Conservation (phyloP, 1,284 basidiomycete species). For the Trichosporon sp. region DNA sequence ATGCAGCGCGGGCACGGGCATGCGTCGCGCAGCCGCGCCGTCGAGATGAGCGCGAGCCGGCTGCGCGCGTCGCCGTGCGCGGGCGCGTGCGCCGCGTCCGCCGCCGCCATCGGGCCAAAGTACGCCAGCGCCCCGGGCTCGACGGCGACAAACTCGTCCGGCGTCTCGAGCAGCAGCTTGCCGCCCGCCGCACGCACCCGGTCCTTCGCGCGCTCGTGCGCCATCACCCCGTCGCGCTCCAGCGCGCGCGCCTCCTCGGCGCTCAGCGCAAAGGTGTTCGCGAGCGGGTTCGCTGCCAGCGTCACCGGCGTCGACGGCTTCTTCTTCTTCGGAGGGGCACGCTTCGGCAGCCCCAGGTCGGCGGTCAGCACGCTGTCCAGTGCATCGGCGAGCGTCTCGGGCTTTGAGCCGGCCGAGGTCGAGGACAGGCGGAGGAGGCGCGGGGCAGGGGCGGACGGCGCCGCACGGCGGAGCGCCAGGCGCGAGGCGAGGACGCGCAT, state of each 20-base stretch:
- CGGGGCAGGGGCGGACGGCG: background rate
- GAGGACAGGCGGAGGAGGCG: background rate
- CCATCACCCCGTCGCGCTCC: background rate
- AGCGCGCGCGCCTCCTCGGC: background rate
- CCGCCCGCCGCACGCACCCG: background rate
- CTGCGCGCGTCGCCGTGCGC: background rate
- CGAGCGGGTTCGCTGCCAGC: background rate
- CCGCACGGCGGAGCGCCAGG: background rate
- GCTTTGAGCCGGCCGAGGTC: background rate
- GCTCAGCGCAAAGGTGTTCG: background rate
- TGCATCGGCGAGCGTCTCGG: background rate
- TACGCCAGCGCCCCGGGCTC: conserved; percentile 16
- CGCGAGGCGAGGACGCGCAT: background rate
- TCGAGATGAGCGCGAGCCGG: conserved; percentile 24
- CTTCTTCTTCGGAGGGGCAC: background rate
- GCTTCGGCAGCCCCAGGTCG: background rate
- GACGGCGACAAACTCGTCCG: conserved; percentile 7
- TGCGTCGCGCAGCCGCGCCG: conserved; percentile 57
- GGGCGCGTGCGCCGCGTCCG: conserved; percentile 3
- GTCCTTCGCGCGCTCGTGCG: background rate
- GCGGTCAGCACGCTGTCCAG: background rate
- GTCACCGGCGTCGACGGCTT: background rate
- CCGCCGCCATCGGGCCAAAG: conserved; percentile 10
- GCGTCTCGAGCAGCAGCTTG: background rate
- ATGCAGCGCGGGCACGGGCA: conserved; percentile 60